phyloP scores from a whole-genome alignment of 352 stramenopile genomes.

The Phytophthora sansomeana region DNA sequence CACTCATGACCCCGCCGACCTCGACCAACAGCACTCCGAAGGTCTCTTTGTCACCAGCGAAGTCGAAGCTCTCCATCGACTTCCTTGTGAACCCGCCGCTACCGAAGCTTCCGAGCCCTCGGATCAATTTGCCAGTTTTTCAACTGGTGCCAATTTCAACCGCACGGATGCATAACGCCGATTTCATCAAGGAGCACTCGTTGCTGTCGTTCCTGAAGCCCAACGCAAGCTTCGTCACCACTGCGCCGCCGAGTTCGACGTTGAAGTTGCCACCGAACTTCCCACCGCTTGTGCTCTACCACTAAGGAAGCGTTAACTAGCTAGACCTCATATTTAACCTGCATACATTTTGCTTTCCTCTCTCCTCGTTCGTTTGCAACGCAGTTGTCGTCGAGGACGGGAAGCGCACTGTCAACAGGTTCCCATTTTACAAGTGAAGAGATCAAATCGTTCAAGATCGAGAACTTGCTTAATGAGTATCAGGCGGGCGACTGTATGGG shows the following conservation, averaged over 20 bases:
- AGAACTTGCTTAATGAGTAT: too few relatives aligned
- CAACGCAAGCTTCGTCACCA: neutral
- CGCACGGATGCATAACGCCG: constrained; percentile 1
- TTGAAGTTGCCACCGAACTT: constrained; percentile 22
- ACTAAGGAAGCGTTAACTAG: constrained; percentile 9
- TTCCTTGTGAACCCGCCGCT: constrained; percentile 56
- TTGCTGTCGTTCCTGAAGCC: constrained; percentile 41
- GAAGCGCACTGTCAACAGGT: constrained; percentile 3
- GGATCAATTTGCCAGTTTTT: neutral
- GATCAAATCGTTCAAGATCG: constrained; percentile 13
- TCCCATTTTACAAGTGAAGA: neutral
- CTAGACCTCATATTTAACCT: constrained; percentile 26
- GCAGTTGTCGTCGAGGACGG: neutral
- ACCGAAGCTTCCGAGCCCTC: constrained; percentile 1
- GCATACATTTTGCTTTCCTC: neutral
- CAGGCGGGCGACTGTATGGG: too few relatives aligned
- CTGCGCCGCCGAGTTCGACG: neutral
- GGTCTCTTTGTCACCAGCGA: constrained; percentile 30
- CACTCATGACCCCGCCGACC: constrained; percentile 24
- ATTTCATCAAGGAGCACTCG: constrained; percentile 22
- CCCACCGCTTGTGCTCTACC: constrained; percentile 34
- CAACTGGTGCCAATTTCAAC: constrained; percentile 1
- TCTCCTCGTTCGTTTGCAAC: neutral
- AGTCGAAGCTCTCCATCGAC: constrained; percentile 61
- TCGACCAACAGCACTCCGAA: constrained; percentile 12